phyloP scores from a whole-genome alignment of 1,284 basidiomycete species.

The Leccinum brunneo-olivaceum region DNA sequence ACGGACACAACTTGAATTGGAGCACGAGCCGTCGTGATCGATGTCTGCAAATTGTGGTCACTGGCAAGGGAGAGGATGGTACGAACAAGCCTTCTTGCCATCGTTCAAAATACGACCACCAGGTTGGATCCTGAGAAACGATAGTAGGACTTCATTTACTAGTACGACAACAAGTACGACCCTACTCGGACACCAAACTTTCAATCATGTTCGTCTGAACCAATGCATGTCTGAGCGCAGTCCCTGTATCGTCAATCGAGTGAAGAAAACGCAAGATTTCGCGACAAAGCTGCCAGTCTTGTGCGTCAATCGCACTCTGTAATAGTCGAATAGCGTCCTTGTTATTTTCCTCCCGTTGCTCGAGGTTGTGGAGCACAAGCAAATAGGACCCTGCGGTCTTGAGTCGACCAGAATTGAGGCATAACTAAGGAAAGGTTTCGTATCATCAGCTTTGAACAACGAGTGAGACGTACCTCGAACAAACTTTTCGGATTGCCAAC shows the following conservation, averaged over 20 bases:
- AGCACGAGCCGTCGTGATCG: constrained; percentile 38
- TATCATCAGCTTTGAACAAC: constrained; percentile 1
- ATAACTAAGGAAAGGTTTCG: constrained; percentile 45
- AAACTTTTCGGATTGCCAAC: constrained; percentile 86
- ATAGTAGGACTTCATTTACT: no score
- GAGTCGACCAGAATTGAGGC: constrained; percentile 67
- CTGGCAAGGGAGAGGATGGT: constrained; percentile 5
- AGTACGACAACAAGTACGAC: not conserved
- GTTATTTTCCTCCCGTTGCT: constrained; percentile 78
- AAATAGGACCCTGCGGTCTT: constrained; percentile 93
- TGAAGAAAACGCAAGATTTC: constrained; percentile 89
- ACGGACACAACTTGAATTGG: constrained; percentile 66
- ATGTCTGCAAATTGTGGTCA: constrained; percentile 14
- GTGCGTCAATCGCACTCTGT: constrained; percentile 62
- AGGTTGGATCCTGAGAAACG: no score
- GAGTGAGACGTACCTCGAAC: constrained; percentile 65
- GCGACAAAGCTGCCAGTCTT: constrained; percentile 78
- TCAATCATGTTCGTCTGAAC: constrained; percentile 32
- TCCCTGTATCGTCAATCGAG: constrained; percentile 82
- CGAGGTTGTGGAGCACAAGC: constrained; percentile 88
- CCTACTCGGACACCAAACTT: not conserved
- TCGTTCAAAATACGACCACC: no score
- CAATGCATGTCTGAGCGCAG: constrained; percentile 59
- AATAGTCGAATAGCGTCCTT: constrained; percentile 76
- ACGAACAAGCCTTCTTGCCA: constrained; percentile 12